Evolutionary conservation across 495 filamentous ascomycete genomes (phyloP).

Genomic region (Xylaria grammica): DNA sequence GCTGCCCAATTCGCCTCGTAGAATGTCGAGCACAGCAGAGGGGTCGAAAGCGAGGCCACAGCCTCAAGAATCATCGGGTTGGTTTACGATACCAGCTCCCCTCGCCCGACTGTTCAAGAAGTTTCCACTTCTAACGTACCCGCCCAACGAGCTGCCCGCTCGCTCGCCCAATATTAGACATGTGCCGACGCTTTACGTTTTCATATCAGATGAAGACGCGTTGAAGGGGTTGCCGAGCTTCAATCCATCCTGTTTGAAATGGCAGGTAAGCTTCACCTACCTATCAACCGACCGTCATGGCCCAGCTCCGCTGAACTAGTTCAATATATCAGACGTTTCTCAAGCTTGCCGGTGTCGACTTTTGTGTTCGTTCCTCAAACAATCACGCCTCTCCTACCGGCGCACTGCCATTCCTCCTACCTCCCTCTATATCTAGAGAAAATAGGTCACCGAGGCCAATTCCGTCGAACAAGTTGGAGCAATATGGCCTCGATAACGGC

Average conservation of each 20-base stretch:
- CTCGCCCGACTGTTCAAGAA: conserved; percentile 82
- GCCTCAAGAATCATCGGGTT: conserved; percentile 24
- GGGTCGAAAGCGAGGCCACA: conserved; percentile 24
- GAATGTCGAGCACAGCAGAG: conserved; percentile 27
- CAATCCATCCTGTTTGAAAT: conserved; percentile 94
- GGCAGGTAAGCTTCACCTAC: conserved; percentile 71
- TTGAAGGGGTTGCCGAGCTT: conserved; percentile 71
- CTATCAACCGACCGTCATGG: conserved; percentile 2
- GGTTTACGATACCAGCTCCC: conserved; percentile 72
- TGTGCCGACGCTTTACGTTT: conserved; percentile 74
- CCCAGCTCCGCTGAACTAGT: not conserved
- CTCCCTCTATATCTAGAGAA: conserved; percentile 43
- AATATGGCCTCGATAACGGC: conserved; percentile 62
- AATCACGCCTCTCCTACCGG: conserved; percentile 94
- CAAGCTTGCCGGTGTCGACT: conserved; percentile 73
- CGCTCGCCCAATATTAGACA: conserved; percentile 59
- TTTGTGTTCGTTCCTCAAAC: conserved; percentile 72
- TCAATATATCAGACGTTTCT: conserved; percentile 72
- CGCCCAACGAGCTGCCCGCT: conserved; percentile 76
- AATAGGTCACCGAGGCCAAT: conserved; percentile 49
- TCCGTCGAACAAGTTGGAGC: conserved; percentile 68
- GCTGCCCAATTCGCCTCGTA: not conserved
- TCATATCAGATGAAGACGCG: conserved; percentile 70
- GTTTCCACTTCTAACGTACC: conserved; percentile 80
- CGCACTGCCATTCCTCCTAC: conserved; percentile 84